Evolutionary conservation across 129 eudicot species (phyloP), one percentile per base, ranked within the genome.

Genomic region (Saussurea involucrata): DNA sequence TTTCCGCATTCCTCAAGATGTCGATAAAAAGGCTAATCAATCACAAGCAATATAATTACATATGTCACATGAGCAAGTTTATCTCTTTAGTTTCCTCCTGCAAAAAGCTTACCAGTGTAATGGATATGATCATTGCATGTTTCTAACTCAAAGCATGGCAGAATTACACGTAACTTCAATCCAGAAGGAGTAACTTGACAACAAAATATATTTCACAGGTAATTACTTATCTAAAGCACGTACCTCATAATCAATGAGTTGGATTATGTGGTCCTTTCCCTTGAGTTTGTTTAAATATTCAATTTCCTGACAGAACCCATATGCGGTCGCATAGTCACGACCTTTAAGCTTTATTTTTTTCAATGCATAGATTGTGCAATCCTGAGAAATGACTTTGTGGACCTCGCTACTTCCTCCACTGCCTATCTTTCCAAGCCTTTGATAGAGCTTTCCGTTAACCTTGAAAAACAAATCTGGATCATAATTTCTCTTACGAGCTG

Each of bases 381-480:
- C 97, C 49, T 90, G 87, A 66, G 99, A 86, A 78, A 95, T 95
- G 46, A 95, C 99, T 84, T 95, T 95, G 85, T 95, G 96, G 73
- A 95, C 99, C 76, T 95, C 99, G 71, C 99, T 95, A 84, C 99
- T 95, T 73, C 99, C 99, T 69, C 99, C 99, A 69, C 95, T 92
- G 11, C 99, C 99, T 74, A 95, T 95, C 88, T 95, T 95, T 74
- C 99, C 99, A 85, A 95, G 99, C 83, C 96, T 90, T 82, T 95
- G 99, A 58, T 95, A 95, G 46, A 85, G 96, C 80, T 95, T 95
- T 25, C 97, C 99, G 68, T 90, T 95, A 24, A 95, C 99, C 84
- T 95, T 95, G 69, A 95, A 92, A 89, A 88, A 95, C 80, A 84
- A 58, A 68, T 95, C 97, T 21, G 95, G 90, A 83, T 95, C 96